phyloP scores from a whole-genome alignment of 768 basidiomycete species.

The Chlorophyllum brunneum region DNA sequence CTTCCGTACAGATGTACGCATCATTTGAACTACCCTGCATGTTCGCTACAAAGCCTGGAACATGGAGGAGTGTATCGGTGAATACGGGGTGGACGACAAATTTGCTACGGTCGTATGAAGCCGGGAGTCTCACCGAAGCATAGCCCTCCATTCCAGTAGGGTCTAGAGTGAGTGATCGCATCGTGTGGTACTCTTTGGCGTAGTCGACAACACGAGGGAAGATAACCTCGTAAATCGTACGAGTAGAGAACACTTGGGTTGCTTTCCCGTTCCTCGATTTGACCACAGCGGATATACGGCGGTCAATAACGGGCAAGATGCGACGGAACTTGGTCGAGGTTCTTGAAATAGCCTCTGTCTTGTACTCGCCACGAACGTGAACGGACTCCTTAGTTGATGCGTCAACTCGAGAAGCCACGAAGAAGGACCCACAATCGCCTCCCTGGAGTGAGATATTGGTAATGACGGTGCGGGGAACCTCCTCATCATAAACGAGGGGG shows the following conservation, averaged over 20 bases:
- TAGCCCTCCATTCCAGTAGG: conserved; percentile 45
- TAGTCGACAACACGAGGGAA: conserved; percentile 71
- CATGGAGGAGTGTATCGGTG: conserved; percentile 64
- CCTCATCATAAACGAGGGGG: conserved; percentile 41
- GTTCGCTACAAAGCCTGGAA: conserved; percentile 69
- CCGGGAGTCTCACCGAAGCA: conserved; percentile 44
- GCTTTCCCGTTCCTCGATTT: conserved; percentile 19
- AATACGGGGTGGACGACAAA: conserved; percentile 54
- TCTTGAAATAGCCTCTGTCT: conserved; percentile 27
- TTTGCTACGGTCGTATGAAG: conserved; percentile 22
- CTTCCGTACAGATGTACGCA: conserved; percentile 59
- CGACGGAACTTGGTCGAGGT: conserved; percentile 34
- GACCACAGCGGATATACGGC: conserved; percentile 29
- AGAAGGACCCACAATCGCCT: conserved; percentile 38
- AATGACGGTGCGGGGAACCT: neutral
- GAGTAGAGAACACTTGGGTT: conserved; percentile 49
- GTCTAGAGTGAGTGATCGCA: conserved; percentile 50
- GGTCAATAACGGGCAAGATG: conserved; percentile 29
- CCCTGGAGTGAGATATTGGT: conserved; percentile 29
- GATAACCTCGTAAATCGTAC: conserved; percentile 59
- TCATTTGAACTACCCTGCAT: conserved; percentile 44
- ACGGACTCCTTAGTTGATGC: conserved; percentile 27
- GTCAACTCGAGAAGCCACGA: conserved; percentile 36
- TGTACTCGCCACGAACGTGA: conserved; percentile 46
- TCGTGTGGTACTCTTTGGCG: conserved; percentile 50